Percentiles rank a stretch among this genome's conserved stretches.
Conservation (phyloP, 108 stramenopile genomes). For the Conticribra guillardii region DNA sequence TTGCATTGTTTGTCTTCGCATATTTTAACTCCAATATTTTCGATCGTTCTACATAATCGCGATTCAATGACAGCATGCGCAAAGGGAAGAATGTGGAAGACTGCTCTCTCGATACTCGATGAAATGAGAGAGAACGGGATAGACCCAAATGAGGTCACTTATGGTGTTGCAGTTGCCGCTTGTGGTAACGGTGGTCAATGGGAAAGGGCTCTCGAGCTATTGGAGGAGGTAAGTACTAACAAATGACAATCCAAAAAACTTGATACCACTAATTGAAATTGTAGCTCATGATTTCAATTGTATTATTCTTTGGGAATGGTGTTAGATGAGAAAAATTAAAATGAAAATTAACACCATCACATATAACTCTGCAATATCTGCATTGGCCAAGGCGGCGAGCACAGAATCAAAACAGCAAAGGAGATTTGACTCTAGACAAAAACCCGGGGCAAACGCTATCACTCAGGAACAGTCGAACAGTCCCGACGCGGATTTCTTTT, state of each 20-base stretch:
- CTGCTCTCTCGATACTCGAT: constrained; percentile 68
- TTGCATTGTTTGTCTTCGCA: neutral
- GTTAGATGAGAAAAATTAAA: constrained; percentile 57
- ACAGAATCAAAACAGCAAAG: constrained; percentile 41
- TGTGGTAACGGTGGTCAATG: constrained; percentile 83
- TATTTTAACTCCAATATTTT: constrained; percentile 10
- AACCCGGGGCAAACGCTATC: neutral
- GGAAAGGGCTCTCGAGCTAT: constrained; percentile 64
- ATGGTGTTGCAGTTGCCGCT: constrained; percentile 68
- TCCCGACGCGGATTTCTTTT: constrained; percentile 47
- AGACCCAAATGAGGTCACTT: constrained; percentile 67
- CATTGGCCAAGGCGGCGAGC: constrained; percentile 65
- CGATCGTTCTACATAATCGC: neutral
- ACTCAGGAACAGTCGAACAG: neutral
- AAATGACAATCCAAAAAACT: too few species aligned
- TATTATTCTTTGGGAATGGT: too few species aligned
- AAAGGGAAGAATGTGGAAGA: constrained; percentile 64
- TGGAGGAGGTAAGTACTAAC: constrained; percentile 52
- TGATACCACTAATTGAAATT: too few species aligned
- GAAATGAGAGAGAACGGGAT: constrained; percentile 76
- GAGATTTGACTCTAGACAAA: constrained; percentile 18
- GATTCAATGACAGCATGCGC: constrained; percentile 54
- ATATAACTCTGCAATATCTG: constrained; percentile 80
- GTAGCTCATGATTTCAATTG: too few species aligned
- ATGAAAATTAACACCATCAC: constrained; percentile 78